Evolutionary conservation across 2,329 filamentous ascomycete species (phyloP).

Genomic region (Pestalotiopsis sp.): DNA sequence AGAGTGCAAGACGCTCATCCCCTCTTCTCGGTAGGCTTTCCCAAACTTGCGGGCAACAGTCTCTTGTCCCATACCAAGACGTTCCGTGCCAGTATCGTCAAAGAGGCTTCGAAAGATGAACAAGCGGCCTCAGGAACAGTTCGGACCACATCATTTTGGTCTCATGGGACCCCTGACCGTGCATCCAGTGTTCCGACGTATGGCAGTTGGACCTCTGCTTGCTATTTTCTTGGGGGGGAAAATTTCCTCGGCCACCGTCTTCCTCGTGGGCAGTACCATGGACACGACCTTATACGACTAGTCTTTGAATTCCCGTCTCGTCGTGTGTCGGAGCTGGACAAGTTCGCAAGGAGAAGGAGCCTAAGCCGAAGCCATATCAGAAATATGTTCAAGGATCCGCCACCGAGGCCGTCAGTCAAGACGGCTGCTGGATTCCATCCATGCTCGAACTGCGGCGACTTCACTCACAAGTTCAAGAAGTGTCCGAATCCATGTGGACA

Average conservation of each 20-base stretch:
- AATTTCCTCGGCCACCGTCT: background rate
- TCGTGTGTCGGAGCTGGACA: conserved; percentile 30
- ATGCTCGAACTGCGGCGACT: conserved; percentile 33
- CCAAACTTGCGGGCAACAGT: background rate
- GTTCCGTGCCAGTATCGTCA: too few species aligned
- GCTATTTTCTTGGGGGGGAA: background rate
- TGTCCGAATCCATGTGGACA: conserved; percentile 34
- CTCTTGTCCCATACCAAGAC: background rate
- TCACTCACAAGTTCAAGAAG: conserved; percentile 22
- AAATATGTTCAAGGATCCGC: conserved; percentile 32
- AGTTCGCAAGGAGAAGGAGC: conserved; percentile 33
- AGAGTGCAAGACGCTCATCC: conserved; percentile 15
- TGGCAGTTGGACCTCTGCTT: conserved; percentile 16
- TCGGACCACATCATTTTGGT: conserved; percentile 1
- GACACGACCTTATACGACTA: background rate
- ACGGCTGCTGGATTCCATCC: background rate
- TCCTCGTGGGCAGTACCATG: background rate
- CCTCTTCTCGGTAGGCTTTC: conserved; percentile 23
- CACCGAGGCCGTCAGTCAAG: background rate
- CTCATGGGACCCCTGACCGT: conserved; percentile 13
- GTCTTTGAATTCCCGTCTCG: conserved; percentile 26
- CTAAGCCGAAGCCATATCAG: conserved; percentile 36
- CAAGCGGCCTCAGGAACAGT: background rate
- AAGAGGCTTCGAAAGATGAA: background rate
- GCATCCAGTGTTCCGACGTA: conserved; percentile 21